Evolutionary conservation across 2,329 filamentous ascomycete genomes (phyloP).

Genomic region (Metarhizium rileyi): DNA sequence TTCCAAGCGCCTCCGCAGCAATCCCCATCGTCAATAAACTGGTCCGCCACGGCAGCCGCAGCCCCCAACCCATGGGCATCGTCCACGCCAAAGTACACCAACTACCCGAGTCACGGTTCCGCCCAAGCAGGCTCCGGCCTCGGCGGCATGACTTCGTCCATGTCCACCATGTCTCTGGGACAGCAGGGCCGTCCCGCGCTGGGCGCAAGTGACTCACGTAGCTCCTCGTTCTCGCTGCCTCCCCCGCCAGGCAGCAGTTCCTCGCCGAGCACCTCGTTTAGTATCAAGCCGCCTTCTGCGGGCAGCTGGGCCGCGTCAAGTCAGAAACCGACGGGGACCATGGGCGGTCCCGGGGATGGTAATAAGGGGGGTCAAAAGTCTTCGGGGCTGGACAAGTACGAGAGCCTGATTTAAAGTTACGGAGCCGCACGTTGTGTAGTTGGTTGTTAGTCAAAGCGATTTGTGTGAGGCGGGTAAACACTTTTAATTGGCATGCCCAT

Average conservation of each 20-base stretch:
- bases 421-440: not conserved
- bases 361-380: conserved; percentile 28
- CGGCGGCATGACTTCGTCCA: conserved; percentile 30
- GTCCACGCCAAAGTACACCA: conserved; percentile 7
- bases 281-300: conserved; percentile 36
- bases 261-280: conserved; percentile 27
- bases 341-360: not conserved
- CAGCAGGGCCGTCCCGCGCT: conserved; percentile 23
- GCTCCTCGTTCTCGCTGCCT: conserved; percentile 47
- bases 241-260: conserved; percentile 36
- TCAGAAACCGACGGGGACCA: not conserved
- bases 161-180: conserved; percentile 39
- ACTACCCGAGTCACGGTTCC: conserved; percentile 14
- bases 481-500: too few species aligned
- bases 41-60: conserved; percentile 34
- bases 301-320: conserved; percentile 16
- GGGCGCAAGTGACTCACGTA: conserved; percentile 19
- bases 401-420: conserved; percentile 48
- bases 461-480: too few species aligned
- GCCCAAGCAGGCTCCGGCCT: conserved; percentile 20
- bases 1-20: conserved; percentile 17
- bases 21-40: conserved; percentile 36
- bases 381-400: conserved; percentile 56
- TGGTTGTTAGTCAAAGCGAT: too few species aligned
- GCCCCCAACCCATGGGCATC: conserved; percentile 40